A percentile compares a stretch with the other conserved stretches of the same genome.
Evolutionary conservation across 106 monocot species (phyloP).

Genomic region (Dendrobium catenatum): DNA sequence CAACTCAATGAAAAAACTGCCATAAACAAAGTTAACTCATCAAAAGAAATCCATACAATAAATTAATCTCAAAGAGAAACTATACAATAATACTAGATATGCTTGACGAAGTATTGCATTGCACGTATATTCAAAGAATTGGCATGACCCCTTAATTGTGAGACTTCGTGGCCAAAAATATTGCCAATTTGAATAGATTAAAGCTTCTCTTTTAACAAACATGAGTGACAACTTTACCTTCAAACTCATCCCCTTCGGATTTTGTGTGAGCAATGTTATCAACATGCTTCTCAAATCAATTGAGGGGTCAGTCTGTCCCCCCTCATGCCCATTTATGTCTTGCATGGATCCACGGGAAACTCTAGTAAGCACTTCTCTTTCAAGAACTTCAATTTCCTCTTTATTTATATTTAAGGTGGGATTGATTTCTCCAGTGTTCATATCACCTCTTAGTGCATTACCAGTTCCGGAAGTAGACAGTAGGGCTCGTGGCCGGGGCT

Average conservation of each 20-base stretch:
- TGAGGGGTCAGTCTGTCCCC: slow-evolving; percentile 17
- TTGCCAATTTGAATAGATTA: not conserved
- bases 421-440: slow-evolving; percentile 32
- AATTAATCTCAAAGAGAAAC: no score
- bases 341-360: slow-evolving; percentile 12
- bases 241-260: slow-evolving; percentile 71
- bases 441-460: slow-evolving; percentile 19
- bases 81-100: not conserved
- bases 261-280: slow-evolving; percentile 45
- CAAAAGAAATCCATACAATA: no score
- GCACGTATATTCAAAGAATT: not conserved
- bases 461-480: slow-evolving; percentile 24
- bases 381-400: slow-evolving; percentile 40
- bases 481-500: slow-evolving; percentile 22
- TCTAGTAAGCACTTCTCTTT: slow-evolving; percentile 38
- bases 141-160: not conserved
- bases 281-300: slow-evolving; percentile 44
- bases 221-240: slow-evolving; percentile 39
- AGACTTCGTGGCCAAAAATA: not conserved
- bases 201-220: not conserved
- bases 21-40: no score
- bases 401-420: slow-evolving; percentile 25
- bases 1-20: no score
- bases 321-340: slow-evolving; percentile 15
- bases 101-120: not conserved